These are phyloP conservation scores for Echeveria elegans DNA, from an alignment of 164 flowering plant species.

Conservation along the genomic window DNA sequence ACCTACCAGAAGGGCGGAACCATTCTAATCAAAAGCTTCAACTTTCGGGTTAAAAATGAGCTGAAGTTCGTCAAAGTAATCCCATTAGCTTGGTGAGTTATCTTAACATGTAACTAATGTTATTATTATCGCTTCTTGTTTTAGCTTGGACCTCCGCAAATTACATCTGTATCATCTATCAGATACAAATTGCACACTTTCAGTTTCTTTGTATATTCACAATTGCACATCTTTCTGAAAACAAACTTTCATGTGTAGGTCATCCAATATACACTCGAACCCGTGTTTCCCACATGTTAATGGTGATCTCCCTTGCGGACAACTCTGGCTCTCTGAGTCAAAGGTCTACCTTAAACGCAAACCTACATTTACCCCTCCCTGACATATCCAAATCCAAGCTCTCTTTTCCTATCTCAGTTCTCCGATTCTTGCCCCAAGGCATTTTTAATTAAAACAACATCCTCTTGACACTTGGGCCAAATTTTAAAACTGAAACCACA, in stretches of 20 bases:
- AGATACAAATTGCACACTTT: no score
- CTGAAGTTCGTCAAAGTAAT: neutral
- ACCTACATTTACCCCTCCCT: neutral
- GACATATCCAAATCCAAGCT: neutral
- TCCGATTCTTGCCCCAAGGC: neutral
- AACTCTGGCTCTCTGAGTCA: neutral
- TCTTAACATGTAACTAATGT: no score
- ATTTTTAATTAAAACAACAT: neutral
- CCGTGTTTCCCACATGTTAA: neutral
- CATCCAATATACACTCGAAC: neutral
- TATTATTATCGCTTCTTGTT: no score
- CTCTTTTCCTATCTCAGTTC: neutral
- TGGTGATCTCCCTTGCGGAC: neutral
- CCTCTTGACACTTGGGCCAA: neutral
- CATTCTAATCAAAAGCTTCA: no score
- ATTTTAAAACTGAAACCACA: no score
- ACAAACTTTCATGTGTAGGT: neutral
- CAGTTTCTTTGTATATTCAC: no score
- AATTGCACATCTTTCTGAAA: no score
- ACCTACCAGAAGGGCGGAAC: neutral
- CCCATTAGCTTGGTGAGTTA: neutral
- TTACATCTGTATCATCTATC: no score
- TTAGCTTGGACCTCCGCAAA: no score
- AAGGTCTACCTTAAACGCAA: neutral
- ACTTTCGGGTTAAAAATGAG: neutral